Evolutionary conservation across 495 filamentous ascomycete species (phyloP).

Genomic region (Lophiotrema nucula): DNA sequence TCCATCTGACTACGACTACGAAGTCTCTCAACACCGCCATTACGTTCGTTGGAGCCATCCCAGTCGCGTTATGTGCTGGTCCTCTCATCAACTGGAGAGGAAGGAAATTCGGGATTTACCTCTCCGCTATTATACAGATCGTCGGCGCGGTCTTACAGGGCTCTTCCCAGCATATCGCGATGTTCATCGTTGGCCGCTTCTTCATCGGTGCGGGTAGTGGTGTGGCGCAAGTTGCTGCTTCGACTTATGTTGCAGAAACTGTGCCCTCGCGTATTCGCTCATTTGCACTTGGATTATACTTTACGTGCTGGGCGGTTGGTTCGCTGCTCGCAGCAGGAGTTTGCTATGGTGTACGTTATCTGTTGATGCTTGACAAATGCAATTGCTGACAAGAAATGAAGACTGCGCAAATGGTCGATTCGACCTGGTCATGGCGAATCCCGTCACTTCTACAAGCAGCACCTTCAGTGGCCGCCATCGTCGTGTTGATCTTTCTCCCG

Average conservation of each 20-base stretch:
- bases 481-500: not conserved
- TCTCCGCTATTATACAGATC: not conserved
- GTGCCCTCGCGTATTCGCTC: not conserved
- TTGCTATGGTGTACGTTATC: constrained; percentile 2
- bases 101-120: not conserved
- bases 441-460: not conserved
- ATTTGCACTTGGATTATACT: constrained; percentile 1
- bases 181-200: constrained; percentile 1
- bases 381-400: not conserved
- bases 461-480: not conserved
- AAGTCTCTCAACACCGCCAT: constrained; percentile 3
- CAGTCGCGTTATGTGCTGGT: not conserved
- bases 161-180: not conserved
- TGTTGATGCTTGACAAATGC: not conserved
- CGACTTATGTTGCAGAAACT: not conserved
- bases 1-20: not conserved
- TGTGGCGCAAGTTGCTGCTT: not conserved
- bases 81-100: constrained; percentile 3
- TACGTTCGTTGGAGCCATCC: not conserved
- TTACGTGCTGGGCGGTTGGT: constrained; percentile 5
- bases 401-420: not conserved
- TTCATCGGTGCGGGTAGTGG: constrained; percentile 1
- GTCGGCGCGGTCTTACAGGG: not conserved
- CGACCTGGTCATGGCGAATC: constrained; percentile 2
- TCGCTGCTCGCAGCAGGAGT: not conserved